Evolutionary conservation across 768 basidiomycete genomes (phyloP).

Genomic region (Naganishia friedmannii): DNA sequence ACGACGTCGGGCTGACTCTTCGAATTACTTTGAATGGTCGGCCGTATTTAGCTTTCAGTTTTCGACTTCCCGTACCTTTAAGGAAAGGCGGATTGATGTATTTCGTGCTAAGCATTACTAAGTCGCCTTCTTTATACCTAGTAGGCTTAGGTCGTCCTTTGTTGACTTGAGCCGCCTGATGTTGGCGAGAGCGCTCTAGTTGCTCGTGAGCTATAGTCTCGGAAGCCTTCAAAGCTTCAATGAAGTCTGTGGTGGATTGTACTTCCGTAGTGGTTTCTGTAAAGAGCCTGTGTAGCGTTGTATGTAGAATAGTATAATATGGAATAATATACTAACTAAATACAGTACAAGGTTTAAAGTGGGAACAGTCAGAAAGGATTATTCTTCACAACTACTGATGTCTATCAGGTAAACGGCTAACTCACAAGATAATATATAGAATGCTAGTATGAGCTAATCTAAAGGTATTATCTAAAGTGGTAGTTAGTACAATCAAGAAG

Average conservation of each 20-base stretch:
- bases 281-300: too few relatives aligned
- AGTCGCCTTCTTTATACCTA: conserved; percentile 2
- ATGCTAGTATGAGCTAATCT: too few relatives aligned
- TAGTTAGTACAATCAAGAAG: too few relatives aligned
- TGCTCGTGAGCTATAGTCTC: background rate
- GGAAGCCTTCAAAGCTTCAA: background rate
- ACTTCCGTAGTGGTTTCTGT: background rate
- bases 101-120: background rate
- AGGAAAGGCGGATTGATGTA: conserved; percentile 10
- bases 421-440: too few relatives aligned
- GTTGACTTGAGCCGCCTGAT: background rate
- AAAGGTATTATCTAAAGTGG: too few relatives aligned
- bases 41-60: conserved; percentile 4
- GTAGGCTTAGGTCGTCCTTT: background rate
- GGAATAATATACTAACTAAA: too few relatives aligned
- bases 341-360: too few relatives aligned
- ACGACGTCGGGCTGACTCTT: background rate
- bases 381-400: too few relatives aligned
- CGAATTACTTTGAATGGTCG: conserved; percentile 1
- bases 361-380: too few relatives aligned
- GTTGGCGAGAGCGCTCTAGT: background rate
- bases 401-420: too few relatives aligned
- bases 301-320: too few relatives aligned
- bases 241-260: conserved; percentile 7
- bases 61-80: background rate